phyloP scores from a whole-genome alignment of 148 eudicot species.

The Pharnaceum exiguum region DNA sequence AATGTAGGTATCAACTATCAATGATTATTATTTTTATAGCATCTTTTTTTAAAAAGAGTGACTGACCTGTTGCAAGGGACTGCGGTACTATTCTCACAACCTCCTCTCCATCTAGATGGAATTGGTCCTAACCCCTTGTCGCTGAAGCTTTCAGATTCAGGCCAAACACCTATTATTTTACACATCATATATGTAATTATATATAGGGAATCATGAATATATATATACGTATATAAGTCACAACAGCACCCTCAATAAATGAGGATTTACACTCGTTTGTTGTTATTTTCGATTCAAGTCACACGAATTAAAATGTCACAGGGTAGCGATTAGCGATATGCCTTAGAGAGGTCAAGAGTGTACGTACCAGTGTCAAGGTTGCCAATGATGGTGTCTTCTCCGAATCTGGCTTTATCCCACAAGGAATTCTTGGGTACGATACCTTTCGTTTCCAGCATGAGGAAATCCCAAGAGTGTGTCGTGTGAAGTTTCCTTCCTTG shows the following conservation, averaged over 20 bases:
- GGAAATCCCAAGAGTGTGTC: slow-evolving; percentile 65
- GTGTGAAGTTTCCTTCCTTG: slow-evolving; percentile 50
- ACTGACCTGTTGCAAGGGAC: slow-evolving; percentile 50
- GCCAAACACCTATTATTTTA: slow-evolving; percentile 55
- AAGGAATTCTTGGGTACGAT: slow-evolving; percentile 12
- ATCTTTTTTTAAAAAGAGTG: not conserved
- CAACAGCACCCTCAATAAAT: too few relatives aligned
- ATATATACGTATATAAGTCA: too few relatives aligned
- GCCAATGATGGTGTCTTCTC: slow-evolving; percentile 60
- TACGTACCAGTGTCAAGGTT: slow-evolving; percentile 63
- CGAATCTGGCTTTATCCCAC: slow-evolving; percentile 44
- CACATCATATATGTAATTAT: not conserved
- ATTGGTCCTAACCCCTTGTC: slow-evolving; percentile 45
- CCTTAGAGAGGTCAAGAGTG: too few relatives aligned
- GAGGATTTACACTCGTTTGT: too few relatives aligned
- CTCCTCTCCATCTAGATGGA: slow-evolving; percentile 73
- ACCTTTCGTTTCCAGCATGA: slow-evolving; percentile 33
- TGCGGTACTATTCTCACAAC: slow-evolving; percentile 27
- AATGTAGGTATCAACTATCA: too few relatives aligned
- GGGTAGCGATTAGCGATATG: too few relatives aligned
- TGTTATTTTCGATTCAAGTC: too few relatives aligned
- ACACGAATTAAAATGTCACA: too few relatives aligned
- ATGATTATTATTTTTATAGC: too few relatives aligned
- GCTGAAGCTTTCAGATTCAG: slow-evolving; percentile 63
- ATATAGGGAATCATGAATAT: not conserved